These are phyloP conservation scores for Fusarium haematococcum DNA, from an alignment of 2,329 filamentous ascomycete genomes.

Conservation along the genomic window DNA sequence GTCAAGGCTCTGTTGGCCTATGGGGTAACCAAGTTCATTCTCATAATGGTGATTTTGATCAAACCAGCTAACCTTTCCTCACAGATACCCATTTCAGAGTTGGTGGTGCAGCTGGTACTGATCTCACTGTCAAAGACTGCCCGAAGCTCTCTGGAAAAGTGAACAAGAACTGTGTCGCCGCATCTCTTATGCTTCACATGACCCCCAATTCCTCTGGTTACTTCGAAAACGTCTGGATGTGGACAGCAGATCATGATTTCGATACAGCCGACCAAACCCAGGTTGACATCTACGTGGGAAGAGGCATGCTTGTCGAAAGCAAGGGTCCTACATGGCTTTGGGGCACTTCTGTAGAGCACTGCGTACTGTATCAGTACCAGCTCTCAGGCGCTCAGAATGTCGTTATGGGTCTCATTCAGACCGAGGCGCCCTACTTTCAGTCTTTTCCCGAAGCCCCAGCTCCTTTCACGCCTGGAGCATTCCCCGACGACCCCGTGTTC, in stretches of 20 bases:
- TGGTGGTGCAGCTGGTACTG: conserved; percentile 45
- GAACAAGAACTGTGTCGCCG: conserved; percentile 67
- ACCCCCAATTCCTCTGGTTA: conserved; percentile 60
- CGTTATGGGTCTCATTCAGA: conserved; percentile 62
- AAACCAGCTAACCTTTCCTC: background rate
- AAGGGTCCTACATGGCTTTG: conserved; percentile 49
- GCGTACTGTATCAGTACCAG: conserved; percentile 62
- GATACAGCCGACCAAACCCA: conserved; percentile 32
- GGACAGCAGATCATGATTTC: conserved; percentile 75
- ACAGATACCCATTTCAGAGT: conserved; percentile 61
- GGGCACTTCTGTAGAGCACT: conserved; percentile 39
- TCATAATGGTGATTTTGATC: background rate
- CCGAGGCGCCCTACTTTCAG: conserved; percentile 42
- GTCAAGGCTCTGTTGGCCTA: conserved; percentile 58
- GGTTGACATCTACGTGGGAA: conserved; percentile 50
- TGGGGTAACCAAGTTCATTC: conserved; percentile 54
- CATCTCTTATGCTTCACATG: conserved; percentile 65
- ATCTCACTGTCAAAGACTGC: conserved; percentile 35
- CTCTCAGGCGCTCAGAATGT: conserved; percentile 59
- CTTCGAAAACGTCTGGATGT: conserved; percentile 69
- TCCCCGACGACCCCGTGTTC: conserved; percentile 14
- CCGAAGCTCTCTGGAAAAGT: conserved; percentile 29
- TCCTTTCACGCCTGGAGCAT: conserved; percentile 23
- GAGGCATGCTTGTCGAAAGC: conserved; percentile 51
- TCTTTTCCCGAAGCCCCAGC: conserved; percentile 20